Conservation (phyloP, 2,329 filamentous ascomycete species). For the Ophiostoma triangulosporum region DNA sequence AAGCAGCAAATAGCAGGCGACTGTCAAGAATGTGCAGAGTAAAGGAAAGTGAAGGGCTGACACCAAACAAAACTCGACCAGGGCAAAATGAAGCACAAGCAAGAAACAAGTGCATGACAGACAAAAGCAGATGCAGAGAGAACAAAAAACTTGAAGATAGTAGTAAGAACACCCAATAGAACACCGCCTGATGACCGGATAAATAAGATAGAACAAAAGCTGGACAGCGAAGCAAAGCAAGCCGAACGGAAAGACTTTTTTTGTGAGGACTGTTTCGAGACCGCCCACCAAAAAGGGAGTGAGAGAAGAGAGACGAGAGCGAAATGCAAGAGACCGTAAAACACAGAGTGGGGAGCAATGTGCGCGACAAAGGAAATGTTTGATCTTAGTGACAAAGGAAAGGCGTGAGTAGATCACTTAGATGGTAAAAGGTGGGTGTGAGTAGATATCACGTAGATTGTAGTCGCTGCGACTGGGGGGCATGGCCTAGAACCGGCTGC, state of each 20-base stretch:
- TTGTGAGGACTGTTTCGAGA: constrained; percentile 1
- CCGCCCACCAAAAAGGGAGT: neutral
- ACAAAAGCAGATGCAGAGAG: neutral
- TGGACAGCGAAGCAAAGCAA: neutral
- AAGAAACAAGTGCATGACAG: neutral
- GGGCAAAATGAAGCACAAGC: neutral
- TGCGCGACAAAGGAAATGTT: constrained; percentile 4
- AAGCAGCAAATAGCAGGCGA: neutral
- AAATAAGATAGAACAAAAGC: constrained; percentile 5
- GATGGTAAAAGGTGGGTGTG: neutral
- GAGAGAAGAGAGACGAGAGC: neutral
- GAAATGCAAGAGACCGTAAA: neutral
- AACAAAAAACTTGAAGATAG: neutral
- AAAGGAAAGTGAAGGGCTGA: neutral
- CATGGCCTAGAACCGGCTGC: constrained; percentile 41
- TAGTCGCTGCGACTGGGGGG: neutral
- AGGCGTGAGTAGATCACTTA: neutral
- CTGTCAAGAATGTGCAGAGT: neutral
- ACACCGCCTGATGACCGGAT: constrained; percentile 9
- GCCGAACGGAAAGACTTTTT: constrained; percentile 6
- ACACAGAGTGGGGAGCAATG: neutral
- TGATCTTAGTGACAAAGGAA: constrained; percentile 2
- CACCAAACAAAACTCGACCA: neutral
- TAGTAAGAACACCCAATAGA: constrained; percentile 1
- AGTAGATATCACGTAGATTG: neutral